These are phyloP conservation scores for Penicillium aurantiogriseum DNA, from an alignment of 2,329 filamentous ascomycete species.

Conservation along the genomic window DNA sequence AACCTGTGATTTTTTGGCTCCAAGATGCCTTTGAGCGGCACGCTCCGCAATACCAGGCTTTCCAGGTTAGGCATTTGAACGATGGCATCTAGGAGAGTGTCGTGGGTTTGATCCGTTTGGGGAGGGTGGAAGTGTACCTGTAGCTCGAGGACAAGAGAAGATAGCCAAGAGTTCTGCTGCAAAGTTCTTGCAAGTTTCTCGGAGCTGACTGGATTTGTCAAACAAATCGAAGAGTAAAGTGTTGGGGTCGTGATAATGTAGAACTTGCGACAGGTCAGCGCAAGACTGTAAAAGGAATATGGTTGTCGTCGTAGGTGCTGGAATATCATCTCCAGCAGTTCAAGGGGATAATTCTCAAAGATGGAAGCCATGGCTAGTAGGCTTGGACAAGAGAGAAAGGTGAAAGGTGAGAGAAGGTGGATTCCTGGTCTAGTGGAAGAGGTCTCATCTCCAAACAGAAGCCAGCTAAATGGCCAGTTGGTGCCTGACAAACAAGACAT, in stretches of 20 bases:
- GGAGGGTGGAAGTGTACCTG: neutral
- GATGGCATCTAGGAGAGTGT: neutral
- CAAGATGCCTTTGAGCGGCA: neutral
- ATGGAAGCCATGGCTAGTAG: neutral
- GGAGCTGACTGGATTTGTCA: neutral
- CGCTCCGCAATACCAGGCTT: neutral
- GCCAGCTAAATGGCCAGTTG: too few species aligned
- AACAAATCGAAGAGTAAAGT: neutral
- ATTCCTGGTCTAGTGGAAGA: too few species aligned
- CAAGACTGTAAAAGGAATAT: neutral
- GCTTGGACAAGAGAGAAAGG: neutral
- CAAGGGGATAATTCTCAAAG: neutral
- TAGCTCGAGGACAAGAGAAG: neutral
- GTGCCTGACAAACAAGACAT: too few species aligned
- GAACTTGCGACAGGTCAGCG: neutral
- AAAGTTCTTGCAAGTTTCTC: neutral
- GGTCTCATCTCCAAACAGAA: too few species aligned
- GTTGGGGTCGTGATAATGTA: neutral
- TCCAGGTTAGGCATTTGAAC: neutral
- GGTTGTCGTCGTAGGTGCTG: neutral
- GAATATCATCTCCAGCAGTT: neutral
- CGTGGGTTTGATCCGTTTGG: neutral
- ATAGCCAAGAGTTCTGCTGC: neutral
- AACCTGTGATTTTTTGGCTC: neutral
- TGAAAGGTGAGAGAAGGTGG: too few species aligned